Evolutionary conservation across 139 green algal species (phyloP), one percentile per base, ranked within the genome.

Genomic region (Chlorella sp.): DNA sequence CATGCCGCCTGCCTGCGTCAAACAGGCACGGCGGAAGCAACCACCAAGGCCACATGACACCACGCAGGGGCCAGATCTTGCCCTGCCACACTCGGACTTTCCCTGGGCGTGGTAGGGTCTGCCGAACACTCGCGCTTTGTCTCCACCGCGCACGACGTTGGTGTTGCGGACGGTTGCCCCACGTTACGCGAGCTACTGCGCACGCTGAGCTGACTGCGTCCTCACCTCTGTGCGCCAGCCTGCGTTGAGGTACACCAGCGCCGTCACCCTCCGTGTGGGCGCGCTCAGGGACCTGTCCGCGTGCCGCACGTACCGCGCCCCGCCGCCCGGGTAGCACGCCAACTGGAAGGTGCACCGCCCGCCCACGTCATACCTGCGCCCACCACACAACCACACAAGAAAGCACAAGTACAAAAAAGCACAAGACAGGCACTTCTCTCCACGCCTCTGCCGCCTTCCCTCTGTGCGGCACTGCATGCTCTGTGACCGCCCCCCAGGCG

Each of bases 171-270:
- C 20, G 55, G 20, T 31, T 64, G 24, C 4, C 55, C 6, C 20
- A 10, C 27, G 24, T 10, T 64, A 55, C 24, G 24, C 55, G 27
- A 30, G 4, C 55, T 10, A 64, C 20, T 31, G 55, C 22, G 24
- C 71, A 4, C 35, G 20, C 65, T 5, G 27, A 31, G 60, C n/a
- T 34, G 60, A 31, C 22, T 30, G 62, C 32, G 17, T 55, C 14
- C 35, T 27, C n/a, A 75, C 70, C 59, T 69, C 24, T 60, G 51
- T 24, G 32, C 85, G 32, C 86, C 86, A 90, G 17, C 35, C 70
- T 1, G 72, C 42, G 74, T 94, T 94, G 17, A 91, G 70, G 77
- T 94, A 94, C 20, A 85, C 70, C 3, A 94, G 85, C 33, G 83
- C 89, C 20, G 89, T 94, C 34, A 91, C 27, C 20, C 62, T 62